These are phyloP conservation scores for Pythium myriotylum DNA, from an alignment of 352 stramenopile genomes.

Conservation along the genomic window DNA sequence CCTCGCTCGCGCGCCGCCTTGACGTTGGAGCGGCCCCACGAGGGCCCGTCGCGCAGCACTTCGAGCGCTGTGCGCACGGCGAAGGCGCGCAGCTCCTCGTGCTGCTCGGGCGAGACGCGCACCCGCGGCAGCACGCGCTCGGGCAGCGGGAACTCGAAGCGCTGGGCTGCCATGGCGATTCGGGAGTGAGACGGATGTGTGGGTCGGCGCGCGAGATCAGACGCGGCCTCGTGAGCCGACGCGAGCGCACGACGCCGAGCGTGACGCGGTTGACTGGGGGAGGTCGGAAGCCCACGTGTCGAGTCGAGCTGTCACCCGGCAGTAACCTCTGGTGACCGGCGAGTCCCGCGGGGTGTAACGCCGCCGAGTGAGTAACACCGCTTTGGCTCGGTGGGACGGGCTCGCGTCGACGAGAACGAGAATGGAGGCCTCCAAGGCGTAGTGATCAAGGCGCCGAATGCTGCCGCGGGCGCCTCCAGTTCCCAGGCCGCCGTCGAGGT, in stretches of 20 bases:
- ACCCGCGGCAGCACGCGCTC: slow-evolving; percentile 53
- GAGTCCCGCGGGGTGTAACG: neutral
- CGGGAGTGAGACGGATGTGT: neutral
- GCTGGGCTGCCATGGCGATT: slow-evolving; percentile 19
- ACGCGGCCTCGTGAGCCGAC: too few relatives aligned
- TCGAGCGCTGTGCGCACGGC: slow-evolving; percentile 51
- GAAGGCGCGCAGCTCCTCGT: slow-evolving; percentile 66
- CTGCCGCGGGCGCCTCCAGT: neutral
- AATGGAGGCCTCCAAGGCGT: too few relatives aligned
- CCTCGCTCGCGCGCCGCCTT: slow-evolving; percentile 41
- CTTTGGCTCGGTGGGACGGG: neutral
- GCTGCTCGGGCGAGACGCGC: slow-evolving; percentile 48
- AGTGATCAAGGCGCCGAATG: neutral
- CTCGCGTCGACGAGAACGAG: too few relatives aligned
- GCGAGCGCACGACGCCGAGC: too few relatives aligned
- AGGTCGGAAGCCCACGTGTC: too few relatives aligned
- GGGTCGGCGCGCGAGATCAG: neutral
- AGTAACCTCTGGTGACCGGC: neutral
- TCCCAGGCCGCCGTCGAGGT: neutral
- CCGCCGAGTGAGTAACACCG: neutral
- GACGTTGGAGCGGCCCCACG: slow-evolving; percentile 67
- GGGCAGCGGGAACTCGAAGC: slow-evolving; percentile 50
- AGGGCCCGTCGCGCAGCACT: slow-evolving; percentile 58
- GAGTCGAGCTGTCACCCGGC: neutral
- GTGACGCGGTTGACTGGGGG: too few relatives aligned